Evolutionary conservation across 768 basidiomycete species (phyloP).

Genomic region (Terana coerulea): DNA sequence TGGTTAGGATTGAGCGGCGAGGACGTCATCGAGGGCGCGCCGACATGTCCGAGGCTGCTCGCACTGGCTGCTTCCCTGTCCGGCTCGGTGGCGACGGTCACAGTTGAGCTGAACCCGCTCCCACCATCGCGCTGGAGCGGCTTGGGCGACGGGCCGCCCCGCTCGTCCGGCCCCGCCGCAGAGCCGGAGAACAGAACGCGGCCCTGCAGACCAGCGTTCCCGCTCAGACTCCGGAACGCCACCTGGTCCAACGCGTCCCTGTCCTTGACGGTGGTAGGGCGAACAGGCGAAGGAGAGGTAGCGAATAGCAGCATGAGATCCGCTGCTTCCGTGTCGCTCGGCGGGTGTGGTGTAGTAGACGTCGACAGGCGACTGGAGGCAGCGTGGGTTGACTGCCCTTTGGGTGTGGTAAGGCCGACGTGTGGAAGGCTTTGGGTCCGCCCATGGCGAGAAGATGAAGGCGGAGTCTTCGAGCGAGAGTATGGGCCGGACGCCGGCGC

Average conservation of each 20-base stretch:
- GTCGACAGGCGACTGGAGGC: slow-evolving; percentile 10
- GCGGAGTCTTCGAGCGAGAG: slow-evolving; percentile 35
- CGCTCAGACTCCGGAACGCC: slow-evolving; percentile 54
- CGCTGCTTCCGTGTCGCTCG: slow-evolving; percentile 83
- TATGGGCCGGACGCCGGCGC: slow-evolving; percentile 37
- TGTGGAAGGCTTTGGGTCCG: slow-evolving; percentile 16
- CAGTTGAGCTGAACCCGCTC: slow-evolving; percentile 41
- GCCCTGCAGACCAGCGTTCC: slow-evolving; percentile 50
- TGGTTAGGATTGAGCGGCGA: slow-evolving; percentile 13
- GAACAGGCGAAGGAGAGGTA: slow-evolving; percentile 78
- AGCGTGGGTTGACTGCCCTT: slow-evolving; percentile 16
- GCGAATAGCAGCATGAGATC: slow-evolving; percentile 82
- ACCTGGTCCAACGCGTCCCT: slow-evolving; percentile 48
- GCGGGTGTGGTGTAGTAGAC: slow-evolving; percentile 38
- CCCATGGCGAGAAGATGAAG: slow-evolving; percentile 23
- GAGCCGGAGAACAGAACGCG: slow-evolving; percentile 61
- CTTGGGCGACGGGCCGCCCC: slow-evolving; percentile 15
- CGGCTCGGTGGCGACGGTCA: slow-evolving; percentile 26
- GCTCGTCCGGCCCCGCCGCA: slow-evolving; percentile 17
- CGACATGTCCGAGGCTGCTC: slow-evolving; percentile 30
- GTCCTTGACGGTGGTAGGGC: slow-evolving; percentile 46
- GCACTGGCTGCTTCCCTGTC: slow-evolving; percentile 15
- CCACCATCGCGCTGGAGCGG: slow-evolving; percentile 31
- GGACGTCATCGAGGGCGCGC: slow-evolving; percentile 5
- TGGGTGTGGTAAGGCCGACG: slow-evolving; percentile 22